A percentile compares a stretch with the other conserved stretches of the same genome.
Evolutionary conservation across 768 basidiomycete species (phyloP).

Genomic region (Mrakia gelida): DNA sequence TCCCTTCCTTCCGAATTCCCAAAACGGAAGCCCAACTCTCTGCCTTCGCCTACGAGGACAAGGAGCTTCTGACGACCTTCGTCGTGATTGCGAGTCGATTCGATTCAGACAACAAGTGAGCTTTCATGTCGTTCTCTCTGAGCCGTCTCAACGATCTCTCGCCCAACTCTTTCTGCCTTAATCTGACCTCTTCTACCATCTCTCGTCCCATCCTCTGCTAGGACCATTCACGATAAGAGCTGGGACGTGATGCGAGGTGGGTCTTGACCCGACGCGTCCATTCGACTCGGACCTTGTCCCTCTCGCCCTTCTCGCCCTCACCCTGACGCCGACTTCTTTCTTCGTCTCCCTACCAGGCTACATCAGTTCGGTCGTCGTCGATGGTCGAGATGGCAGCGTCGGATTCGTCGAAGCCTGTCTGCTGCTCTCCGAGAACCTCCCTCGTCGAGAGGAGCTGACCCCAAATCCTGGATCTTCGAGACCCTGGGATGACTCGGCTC

Average conservation of each 20-base stretch:
- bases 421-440: conserved; percentile 36
- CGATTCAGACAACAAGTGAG: conserved; percentile 25
- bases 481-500: conserved; percentile 15
- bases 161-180: background rate
- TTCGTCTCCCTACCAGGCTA: conserved; percentile 34
- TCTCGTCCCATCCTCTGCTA: background rate
- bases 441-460: conserved; percentile 24
- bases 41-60: conserved; percentile 33
- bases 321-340: no score
- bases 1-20: conserved; percentile 32
- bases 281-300: background rate
- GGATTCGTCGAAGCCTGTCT: conserved; percentile 36
- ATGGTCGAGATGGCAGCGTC: conserved; percentile 33
- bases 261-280: background rate
- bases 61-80: conserved; percentile 34
- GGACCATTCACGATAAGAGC: conserved; percentile 25
- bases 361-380: conserved; percentile 32
- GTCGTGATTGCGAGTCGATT: conserved; percentile 32
- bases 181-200: background rate
- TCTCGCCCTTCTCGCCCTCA: background rate
- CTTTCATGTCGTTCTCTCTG: background rate
- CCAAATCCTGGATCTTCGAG: background rate
- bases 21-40: conserved; percentile 31
- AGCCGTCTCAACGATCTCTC: background rate
- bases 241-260: conserved; percentile 26